Evolutionary conservation across 2,329 filamentous ascomycete species (phyloP), one percentile per base, ranked within the genome.

Genomic region (Colletotrichum endophyticum): DNA sequence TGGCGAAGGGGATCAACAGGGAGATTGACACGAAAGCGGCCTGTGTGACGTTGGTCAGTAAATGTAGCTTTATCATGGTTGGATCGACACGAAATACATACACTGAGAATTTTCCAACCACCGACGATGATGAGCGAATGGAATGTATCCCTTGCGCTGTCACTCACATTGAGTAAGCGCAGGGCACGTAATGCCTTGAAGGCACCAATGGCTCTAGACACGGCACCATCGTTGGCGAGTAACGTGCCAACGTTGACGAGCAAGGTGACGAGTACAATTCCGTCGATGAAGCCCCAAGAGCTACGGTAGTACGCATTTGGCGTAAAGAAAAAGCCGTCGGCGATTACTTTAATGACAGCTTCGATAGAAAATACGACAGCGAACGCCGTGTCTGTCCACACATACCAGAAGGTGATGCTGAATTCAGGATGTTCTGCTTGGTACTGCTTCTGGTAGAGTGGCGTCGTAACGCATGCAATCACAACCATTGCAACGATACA

Each of bases 401-500:
- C 94, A 82, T 98, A 99, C 97, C 98, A 99, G 81, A 96, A 97
- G 74, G 89, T 89, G 62, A 91, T 87, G 75, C 88, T 92, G 81
- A 92, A 92, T 1, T 85, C 82, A 74, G 89, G 85, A 59, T 92
- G 89, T 8, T 84, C 87, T 70, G 91, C 84, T 80, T 96, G 96
- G 82, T 98, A 98, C 79, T 96, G 90, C 83, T 94, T 95, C 83
- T 99, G 97, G 83, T 98, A 99, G 19, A 99, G 88, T 1, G 97
- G 97, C 2, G 97, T 99, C 2, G 96, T 98, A 67, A 99, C 90
- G 82, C 96, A 99, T 34, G 97, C 97, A 68, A 99, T 90, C 61
- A 98, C 86, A n/a, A 99, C 97, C 98, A 99, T 99, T 67, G 95
- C 95, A 57, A 99, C 95, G 78, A 99, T 98, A 16, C 95, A 94